Base-by-base conservation (phyloP, 2,329 filamentous ascomycete species). In the Epichloe coenophiala region DNA sequence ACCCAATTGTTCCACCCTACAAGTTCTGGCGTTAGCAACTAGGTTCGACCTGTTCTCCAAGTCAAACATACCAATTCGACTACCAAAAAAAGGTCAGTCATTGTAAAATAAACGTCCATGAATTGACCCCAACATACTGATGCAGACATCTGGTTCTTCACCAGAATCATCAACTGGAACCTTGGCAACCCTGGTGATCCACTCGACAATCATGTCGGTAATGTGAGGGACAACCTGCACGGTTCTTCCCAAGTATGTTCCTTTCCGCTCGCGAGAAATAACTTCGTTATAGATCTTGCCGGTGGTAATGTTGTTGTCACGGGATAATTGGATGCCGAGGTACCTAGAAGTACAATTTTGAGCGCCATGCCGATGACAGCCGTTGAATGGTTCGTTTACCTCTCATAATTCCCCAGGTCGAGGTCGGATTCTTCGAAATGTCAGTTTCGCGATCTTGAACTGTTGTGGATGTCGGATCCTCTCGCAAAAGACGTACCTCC, bases 261-360 rank as follows among this genome's bases (percentile, higher is more conserved):
- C 53, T 80, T 81, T 61, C 89, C 80, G 48, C 54, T 64, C 36
- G 9, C 49, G 48, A 23, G 21, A 36, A 56, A 50, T 23, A 39
- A 27, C 19, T 38, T 45, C 53, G 23, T 88, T 77, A 70, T 96
- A 97, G 59, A 97, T 88, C 73, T 97, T 96, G 63, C 93, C 93
- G 5, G 91, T 95, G 3, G 93, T 98, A 68, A 98, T 95, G 69
- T 97, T 97, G 73, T 91, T 88, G 59, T 95, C 89, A 54, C 83
- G 76, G 8, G 81, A 88, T 54, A 97, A 76, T 50, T 83, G 86
- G 57, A 91, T 83, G 61, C 84, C 83, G 50, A 95, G 81, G 64
- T 95, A 95, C 37, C 68, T 64, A 45, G 35, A 21, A 27, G 21
- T 15, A 43, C 17, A 31, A 49, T 19, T 19, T 44, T 45, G 45